phyloP scores from a whole-genome alignment of 164 flowering plant genomes.

The Nymphaea thermarum region DNA sequence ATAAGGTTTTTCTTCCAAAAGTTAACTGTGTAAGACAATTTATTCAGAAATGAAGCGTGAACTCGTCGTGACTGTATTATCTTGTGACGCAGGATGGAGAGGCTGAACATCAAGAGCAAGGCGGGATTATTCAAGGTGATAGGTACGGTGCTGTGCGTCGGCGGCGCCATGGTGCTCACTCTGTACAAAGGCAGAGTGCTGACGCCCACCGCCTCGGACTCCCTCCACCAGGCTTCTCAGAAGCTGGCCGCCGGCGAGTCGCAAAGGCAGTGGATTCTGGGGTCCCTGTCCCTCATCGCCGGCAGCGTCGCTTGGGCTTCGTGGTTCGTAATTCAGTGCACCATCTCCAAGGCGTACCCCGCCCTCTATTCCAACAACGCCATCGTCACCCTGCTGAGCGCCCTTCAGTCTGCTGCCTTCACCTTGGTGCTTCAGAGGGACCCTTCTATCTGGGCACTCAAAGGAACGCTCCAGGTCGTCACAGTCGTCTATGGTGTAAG shows the following conservation, averaged over 20 bases:
- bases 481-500: conserved; percentile 59
- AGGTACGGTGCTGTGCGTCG: conserved; percentile 47
- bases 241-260: conserved; percentile 4
- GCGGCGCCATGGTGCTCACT: conserved; percentile 57
- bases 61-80: too few species aligned
- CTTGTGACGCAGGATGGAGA: conserved; percentile 44
- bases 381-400: conserved; percentile 47
- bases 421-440: conserved; percentile 24
- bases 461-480: conserved; percentile 36
- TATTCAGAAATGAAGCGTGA: too few species aligned
- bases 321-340: conserved; percentile 70
- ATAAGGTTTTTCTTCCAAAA: too few species aligned
- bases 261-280: conserved; percentile 37
- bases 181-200: conserved; percentile 60
- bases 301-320: conserved; percentile 66
- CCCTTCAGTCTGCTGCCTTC: conserved; percentile 47
- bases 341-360: conserved; percentile 43
- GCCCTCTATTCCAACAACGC: conserved; percentile 63
- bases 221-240: conserved; percentile 1
- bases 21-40: too few species aligned
- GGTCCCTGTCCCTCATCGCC: conserved; percentile 30
- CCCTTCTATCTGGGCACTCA: conserved; percentile 42
- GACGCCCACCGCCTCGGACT: conserved; percentile 11
- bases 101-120: conserved; percentile 31
- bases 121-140: conserved; percentile 60